Evolutionary conservation across 148 eudicot genomes (phyloP).

Genomic region (Simmondsia chinensis): DNA sequence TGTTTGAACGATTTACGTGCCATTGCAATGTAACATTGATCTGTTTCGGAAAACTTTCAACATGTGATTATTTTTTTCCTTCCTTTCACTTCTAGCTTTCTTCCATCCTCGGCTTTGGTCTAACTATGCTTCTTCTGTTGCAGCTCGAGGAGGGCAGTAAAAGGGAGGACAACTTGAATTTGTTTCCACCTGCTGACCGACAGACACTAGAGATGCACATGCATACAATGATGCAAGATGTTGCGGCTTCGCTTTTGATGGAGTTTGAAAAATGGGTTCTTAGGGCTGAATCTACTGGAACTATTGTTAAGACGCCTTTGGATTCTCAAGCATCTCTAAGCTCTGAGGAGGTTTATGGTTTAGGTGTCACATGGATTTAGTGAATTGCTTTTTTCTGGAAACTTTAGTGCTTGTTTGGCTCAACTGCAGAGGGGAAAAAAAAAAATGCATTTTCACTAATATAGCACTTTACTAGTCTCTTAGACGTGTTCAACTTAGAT

Average conservation of each 20-base stretch:
- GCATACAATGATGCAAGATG: conserved; percentile 96
- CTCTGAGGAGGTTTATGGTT: conserved; percentile 99
- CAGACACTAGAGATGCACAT: conserved; percentile 87
- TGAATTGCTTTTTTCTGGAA: conserved; percentile 7
- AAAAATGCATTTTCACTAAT: too few species aligned
- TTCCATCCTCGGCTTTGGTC: too few species aligned
- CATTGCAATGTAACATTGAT: too few species aligned
- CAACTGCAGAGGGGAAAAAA: too few species aligned
- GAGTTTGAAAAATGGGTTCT: conserved; percentile 94
- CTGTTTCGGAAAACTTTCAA: too few species aligned
- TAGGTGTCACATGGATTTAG: conserved; percentile 67
- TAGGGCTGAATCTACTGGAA: conserved; percentile 87
- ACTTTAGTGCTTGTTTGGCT: conserved; percentile 3
- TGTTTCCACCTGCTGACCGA: conserved; percentile 90
- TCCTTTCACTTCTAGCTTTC: conserved; percentile 3
- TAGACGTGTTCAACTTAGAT: too few species aligned
- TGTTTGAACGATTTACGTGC: too few species aligned
- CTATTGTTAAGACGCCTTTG: conserved; percentile 90
- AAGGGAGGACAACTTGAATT: conserved; percentile 49
- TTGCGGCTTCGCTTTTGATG: conserved; percentile 94
- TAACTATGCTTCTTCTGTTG: conserved; percentile 16
- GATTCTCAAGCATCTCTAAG: conserved; percentile 99
- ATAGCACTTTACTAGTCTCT: too few species aligned
- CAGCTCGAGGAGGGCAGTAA: conserved; percentile 69
- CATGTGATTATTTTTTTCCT: neutral